phyloP scores from a whole-genome alignment of 345 rosid genomes.

The Bruguiera sexangula region DNA sequence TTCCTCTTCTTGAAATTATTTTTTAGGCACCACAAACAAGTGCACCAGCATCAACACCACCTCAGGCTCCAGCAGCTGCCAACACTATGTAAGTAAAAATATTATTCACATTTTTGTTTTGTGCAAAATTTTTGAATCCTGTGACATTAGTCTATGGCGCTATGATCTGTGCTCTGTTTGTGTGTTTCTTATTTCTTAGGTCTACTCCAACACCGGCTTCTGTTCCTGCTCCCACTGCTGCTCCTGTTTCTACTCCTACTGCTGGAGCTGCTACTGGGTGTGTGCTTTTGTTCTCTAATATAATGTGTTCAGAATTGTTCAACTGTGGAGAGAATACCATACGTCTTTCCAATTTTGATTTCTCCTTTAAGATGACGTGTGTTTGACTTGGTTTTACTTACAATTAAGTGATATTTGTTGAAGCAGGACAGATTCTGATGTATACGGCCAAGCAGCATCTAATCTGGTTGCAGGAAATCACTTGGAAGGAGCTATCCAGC shows the following conservation, averaged over 20 bases:
- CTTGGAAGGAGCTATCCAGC: slow-evolving; percentile 77
- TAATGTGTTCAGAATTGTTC: too few relatives aligned
- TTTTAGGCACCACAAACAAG: slow-evolving; percentile 53
- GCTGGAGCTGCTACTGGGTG: slow-evolving; percentile 26
- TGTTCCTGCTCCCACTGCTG: neutral
- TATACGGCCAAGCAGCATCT: slow-evolving; percentile 80
- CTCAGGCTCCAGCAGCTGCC: slow-evolving; percentile 44
- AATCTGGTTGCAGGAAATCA: slow-evolving; percentile 79
- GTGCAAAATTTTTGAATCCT: neutral
- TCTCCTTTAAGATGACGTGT: too few relatives aligned
- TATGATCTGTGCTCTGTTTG: neutral
- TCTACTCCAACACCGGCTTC: slow-evolving; percentile 21
- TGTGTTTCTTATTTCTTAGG: slow-evolving; percentile 20
- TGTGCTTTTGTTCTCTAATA: slow-evolving; percentile 15
- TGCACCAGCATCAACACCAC: slow-evolving; percentile 29
- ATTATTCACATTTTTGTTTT: neutral
- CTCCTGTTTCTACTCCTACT: slow-evolving; percentile 23
- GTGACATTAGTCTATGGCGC: neutral
- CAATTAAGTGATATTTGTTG: neutral
- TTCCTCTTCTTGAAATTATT: neutral
- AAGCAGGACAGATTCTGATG: slow-evolving; percentile 55
- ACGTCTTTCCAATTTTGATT: too few relatives aligned
- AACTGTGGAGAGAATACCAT: too few relatives aligned
- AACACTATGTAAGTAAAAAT: slow-evolving; percentile 39
- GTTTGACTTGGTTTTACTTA: neutral